Percentiles rank a stretch among this genome's conserved stretches.
Conservation (phyloP, 2,329 filamentous ascomycete species). For the Coleophoma eucalyptorum region DNA sequence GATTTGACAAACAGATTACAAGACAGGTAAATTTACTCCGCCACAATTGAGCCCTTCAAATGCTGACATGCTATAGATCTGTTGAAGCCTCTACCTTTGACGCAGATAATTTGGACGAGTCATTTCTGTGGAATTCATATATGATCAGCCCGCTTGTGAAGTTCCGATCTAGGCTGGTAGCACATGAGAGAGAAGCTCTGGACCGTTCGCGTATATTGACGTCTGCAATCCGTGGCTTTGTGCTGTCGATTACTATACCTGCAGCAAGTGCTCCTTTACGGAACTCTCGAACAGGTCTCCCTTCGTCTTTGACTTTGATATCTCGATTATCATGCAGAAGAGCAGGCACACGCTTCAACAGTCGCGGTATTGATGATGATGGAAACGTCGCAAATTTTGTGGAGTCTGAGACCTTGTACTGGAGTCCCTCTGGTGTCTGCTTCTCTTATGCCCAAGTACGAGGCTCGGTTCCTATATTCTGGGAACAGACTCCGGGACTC, state of each 20-base stretch:
- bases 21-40: constrained; percentile 57
- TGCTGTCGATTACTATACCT: constrained; percentile 80
- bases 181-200: constrained; percentile 71
- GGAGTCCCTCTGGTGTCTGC: constrained; percentile 70
- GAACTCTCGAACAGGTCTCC: constrained; percentile 62
- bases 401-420: constrained; percentile 93
- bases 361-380: constrained; percentile 95
- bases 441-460: constrained; percentile 94
- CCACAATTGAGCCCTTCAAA: constrained; percentile 4
- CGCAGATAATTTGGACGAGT: constrained; percentile 87
- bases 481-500: constrained; percentile 88
- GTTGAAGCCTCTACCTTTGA: constrained; percentile 77
- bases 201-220: constrained; percentile 86
- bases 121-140: constrained; percentile 96
- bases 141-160: constrained; percentile 93
- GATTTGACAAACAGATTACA: constrained; percentile 92
- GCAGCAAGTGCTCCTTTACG: constrained; percentile 70
- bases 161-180: constrained; percentile 78
- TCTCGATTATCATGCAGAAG: constrained; percentile 86
- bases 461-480: constrained; percentile 93
- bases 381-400: constrained; percentile 98
- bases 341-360: constrained; percentile 93
- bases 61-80: constrained; percentile 45
- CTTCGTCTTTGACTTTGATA: constrained; percentile 83
- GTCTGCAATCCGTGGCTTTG: constrained; percentile 91